Conservation (phyloP, 2,329 filamentous ascomycete genomes). For the Neonectria faginata region DNA sequence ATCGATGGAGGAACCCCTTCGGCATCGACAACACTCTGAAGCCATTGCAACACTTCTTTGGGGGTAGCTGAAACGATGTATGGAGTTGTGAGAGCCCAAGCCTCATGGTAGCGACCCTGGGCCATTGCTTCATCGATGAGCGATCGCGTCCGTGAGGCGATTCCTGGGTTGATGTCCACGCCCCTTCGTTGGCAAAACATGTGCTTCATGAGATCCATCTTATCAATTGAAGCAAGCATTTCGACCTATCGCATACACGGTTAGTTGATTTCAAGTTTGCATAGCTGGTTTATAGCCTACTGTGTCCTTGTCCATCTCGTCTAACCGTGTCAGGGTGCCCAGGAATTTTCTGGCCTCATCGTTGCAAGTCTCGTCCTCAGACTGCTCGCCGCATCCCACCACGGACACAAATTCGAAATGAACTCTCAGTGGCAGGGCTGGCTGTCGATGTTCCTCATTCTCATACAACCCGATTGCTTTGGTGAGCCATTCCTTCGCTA, state of each 20-base stretch:
- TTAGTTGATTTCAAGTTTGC: neutral
- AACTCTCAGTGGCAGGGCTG: neutral
- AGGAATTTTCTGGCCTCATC: neutral
- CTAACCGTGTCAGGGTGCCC: neutral
- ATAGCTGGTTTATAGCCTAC: neutral
- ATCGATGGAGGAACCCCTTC: neutral
- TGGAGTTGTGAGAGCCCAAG: neutral
- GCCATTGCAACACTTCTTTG: neutral
- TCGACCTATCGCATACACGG: neutral
- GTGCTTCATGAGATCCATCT: neutral
- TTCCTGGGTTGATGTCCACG: neutral
- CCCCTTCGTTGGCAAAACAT: neutral
- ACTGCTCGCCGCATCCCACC: neutral
- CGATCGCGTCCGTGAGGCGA: neutral
- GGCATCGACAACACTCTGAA: neutral
- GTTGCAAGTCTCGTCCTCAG: neutral
- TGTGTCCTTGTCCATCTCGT: neutral
- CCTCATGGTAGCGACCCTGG: neutral
- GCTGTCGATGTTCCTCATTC: neutral
- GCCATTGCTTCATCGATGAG: neutral
- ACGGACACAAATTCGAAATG: neutral
- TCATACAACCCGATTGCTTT: neutral
- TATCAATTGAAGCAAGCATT: neutral
- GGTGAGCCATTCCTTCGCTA: neutral
- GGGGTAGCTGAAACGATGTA: neutral